Conservation (phyloP, 176 grass and related monocot species). For the Echinochloa phyllopogon region DNA sequence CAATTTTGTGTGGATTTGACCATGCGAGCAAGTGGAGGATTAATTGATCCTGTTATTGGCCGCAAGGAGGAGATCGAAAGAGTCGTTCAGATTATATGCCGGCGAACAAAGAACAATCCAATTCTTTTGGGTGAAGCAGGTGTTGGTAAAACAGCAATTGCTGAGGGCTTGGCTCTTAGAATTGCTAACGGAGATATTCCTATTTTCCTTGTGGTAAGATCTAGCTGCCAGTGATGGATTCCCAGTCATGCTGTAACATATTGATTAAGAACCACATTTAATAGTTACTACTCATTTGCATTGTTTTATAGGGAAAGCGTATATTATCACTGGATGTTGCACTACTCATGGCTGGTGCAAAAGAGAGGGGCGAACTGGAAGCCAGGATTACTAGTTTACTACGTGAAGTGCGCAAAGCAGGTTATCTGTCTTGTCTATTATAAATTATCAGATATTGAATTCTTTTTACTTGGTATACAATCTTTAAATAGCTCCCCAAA, state of each 20-base stretch:
- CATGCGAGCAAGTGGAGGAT: conserved; percentile 74
- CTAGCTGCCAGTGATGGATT: background rate
- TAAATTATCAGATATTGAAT: background rate
- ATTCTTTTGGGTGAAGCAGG: conserved; percentile 99
- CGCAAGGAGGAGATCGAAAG: conserved; percentile 79
- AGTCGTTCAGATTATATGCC: conserved; percentile 95
- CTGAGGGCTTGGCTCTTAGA: conserved; percentile 88
- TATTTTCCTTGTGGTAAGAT: conserved; percentile 74
- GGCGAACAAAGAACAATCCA: conserved; percentile 96
- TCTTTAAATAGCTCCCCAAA: conserved; percentile 28
- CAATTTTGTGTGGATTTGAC: conserved; percentile 98
- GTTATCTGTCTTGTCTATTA: conserved; percentile 46
- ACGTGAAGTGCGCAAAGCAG: conserved; percentile 89
- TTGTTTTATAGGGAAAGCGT: conserved; percentile 65
- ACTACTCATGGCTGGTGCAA: conserved; percentile 94
- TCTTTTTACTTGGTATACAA: conserved; percentile 16
- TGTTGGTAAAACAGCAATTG: conserved; percentile 97
- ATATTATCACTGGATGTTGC: conserved; percentile 96
- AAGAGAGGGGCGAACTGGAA: conserved; percentile 95
- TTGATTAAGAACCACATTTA: conserved; percentile 10
- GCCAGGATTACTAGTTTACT: conserved; percentile 88
- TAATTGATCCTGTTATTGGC: conserved; percentile 96
- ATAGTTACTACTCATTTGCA: conserved; percentile 5
- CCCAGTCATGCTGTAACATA: conserved; percentile 2
- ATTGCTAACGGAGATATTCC: conserved; percentile 77